Base-by-base conservation (phyloP, 129 eudicot genomes). In the Flaveria brownii region DNA sequence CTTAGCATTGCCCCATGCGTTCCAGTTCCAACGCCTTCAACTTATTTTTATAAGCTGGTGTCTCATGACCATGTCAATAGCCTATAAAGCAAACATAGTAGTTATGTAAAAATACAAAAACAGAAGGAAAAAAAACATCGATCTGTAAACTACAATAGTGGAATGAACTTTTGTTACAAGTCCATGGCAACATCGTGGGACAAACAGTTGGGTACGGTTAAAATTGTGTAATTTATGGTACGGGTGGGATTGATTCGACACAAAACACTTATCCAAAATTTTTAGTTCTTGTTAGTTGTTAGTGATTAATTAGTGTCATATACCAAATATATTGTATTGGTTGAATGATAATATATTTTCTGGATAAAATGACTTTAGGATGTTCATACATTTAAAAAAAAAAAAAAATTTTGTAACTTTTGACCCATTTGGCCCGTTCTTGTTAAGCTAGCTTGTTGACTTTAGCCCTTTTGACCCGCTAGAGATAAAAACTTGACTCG, bases 1-100 rank as follows among this genome's bases (percentile, higher is more conserved):
- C 79, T 88, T 47, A 93, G 81, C 87, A 85, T 54, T 25, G 90
- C 90, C 49, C 98, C 16, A 83, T 86, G 78, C 96, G 97, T 75
- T 90, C 98, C 72, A 90, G 80, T 82, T 90, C 97, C 87, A 93
- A 41, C 9, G 98, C 93, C 81, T 85, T 85, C 43, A 90, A 78
- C 85, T 82, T 88, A 73, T 93, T 93, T 83, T 93, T 93, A 84
- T 90, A 93, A 64, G 97, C 97, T 9, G 98, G 98, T 72, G 98
- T 85, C 81, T 93, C 82, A 84, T 93, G 66, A 93, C 98, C 97
- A 91, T 93, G 84, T 93, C 98, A 72, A 93, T 74, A 79, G 98
- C 98, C 98, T 93, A 81, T 62, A 71, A 23, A 13, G 70, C 68
- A 81, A 57, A 52, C 9, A 56, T 50, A 70, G 2, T 2, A 36